A percentile compares a stretch with the other conserved stretches of the same genome.
Conservation (phyloP, 768 basidiomycete species). For the Lentinula boryana region DNA sequence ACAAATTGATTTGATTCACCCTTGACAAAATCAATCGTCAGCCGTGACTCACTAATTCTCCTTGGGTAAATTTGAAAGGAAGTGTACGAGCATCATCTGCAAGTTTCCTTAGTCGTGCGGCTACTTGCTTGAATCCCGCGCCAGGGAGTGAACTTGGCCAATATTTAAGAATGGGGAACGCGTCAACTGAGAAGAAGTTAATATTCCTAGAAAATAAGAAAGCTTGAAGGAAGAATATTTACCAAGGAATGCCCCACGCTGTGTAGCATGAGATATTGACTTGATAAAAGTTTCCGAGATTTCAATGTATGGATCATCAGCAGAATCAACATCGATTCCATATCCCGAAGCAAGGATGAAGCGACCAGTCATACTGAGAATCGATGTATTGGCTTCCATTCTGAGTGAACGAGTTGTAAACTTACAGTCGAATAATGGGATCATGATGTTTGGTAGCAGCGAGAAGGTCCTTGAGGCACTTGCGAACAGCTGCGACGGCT, state of each 20-base stretch:
- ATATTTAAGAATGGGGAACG: conserved; percentile 13
- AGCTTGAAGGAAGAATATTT: neutral
- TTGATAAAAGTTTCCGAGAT: conserved; percentile 8
- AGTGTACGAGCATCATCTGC: conserved; percentile 19
- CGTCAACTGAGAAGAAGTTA: conserved; percentile 1
- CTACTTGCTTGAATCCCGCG: conserved; percentile 28
- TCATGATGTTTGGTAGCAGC: conserved; percentile 7
- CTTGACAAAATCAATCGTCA: neutral
- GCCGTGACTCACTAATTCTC: conserved; percentile 22
- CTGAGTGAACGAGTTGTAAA: neutral
- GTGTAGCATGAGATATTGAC: conserved; percentile 4
- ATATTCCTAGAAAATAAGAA: neutral
- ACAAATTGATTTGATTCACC: neutral
- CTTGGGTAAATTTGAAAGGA: conserved; percentile 27
- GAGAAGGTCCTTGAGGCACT: conserved; percentile 8
- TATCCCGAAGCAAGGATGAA: conserved; percentile 9
- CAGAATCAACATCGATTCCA: conserved; percentile 9
- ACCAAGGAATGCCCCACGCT: conserved; percentile 1
- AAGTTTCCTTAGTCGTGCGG: conserved; percentile 22
- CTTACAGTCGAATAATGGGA: conserved; percentile 10
- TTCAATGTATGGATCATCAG: conserved; percentile 9
- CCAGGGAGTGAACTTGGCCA: conserved; percentile 36
- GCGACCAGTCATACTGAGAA: conserved; percentile 10
- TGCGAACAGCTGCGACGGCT: conserved; percentile 6
- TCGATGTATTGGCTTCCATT: neutral